phyloP scores from a whole-genome alignment of 768 basidiomycete genomes.

The Sarcodon aspratus region DNA sequence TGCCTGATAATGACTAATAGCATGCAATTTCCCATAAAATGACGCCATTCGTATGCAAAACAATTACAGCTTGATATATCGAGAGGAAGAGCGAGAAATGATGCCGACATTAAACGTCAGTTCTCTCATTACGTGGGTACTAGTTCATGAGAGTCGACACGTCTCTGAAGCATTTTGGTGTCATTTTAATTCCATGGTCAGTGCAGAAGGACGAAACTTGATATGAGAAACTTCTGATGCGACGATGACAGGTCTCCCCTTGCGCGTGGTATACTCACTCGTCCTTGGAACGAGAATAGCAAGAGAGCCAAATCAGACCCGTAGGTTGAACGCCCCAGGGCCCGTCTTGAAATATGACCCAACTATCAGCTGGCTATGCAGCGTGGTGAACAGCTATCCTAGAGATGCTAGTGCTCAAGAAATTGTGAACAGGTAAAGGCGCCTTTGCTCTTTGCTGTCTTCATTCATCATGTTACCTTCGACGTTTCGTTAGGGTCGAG shows the following conservation, averaged over 20 bases:
- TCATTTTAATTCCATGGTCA: conserved; percentile 27
- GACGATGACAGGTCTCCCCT: conserved; percentile 22
- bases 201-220: neutral
- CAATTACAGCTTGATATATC: conserved; percentile 42
- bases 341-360: too few species aligned
- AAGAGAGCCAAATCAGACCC: conserved; percentile 10
- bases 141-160: neutral
- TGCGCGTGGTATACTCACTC: conserved; percentile 19
- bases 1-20: conserved; percentile 5
- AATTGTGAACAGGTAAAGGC: conserved; percentile 9
- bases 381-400: conserved; percentile 7
- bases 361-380: conserved; percentile 2
- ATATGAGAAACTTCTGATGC: conserved; percentile 5
- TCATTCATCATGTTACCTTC: neutral
- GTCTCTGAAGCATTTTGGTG: conserved; percentile 13
- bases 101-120: conserved; percentile 33
- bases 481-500: conserved; percentile 17
- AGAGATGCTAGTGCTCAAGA: conserved; percentile 4
- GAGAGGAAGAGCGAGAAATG: conserved; percentile 52
- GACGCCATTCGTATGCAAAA: conserved; percentile 60
- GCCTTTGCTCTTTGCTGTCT: neutral
- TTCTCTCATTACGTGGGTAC: neutral
- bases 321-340: conserved; percentile 2
- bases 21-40: conserved; percentile 21
- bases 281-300: conserved; percentile 11